phyloP scores from a whole-genome alignment of 257 asterid genomes.

The Fraxinus pennsylvanica region DNA sequence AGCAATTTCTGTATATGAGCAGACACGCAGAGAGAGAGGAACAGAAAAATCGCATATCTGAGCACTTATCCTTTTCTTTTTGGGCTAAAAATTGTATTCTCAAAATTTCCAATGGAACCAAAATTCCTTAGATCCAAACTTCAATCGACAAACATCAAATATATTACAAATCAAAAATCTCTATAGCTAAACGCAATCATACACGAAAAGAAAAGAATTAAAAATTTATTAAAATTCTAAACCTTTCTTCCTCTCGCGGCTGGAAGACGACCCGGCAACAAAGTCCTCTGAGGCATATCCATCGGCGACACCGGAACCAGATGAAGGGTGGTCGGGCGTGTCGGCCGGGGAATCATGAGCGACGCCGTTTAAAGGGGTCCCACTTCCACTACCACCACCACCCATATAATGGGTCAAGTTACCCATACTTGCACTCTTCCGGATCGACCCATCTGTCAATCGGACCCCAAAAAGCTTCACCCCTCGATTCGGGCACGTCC shows the following conservation, averaged over 20 bases:
- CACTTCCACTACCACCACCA: slow-evolving; percentile 46
- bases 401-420: slow-evolving; percentile 82
- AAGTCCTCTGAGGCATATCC: slow-evolving; percentile 97
- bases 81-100: not conserved
- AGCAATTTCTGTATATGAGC: not conserved
- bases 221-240: not conserved
- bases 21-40: not conserved
- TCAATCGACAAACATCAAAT: not conserved
- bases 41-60: not conserved
- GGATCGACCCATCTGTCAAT: slow-evolving; percentile 95
- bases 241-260: slow-evolving; percentile 99
- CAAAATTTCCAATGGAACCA: not conserved
- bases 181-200: not conserved
- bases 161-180: not conserved
- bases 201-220: not conserved
- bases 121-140: slow-evolving; percentile 33
- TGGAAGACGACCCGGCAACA: slow-evolving; percentile 81
- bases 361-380: slow-evolving; percentile 56
- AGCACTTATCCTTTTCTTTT: too few relatives aligned
- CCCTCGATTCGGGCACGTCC: slow-evolving; percentile 99
- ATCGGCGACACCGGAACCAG: slow-evolving; percentile 59
- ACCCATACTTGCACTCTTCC: slow-evolving; percentile 99
- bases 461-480: slow-evolving; percentile 97
- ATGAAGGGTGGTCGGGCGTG: slow-evolving; percentile 86
- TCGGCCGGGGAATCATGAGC: slow-evolving; percentile 73